Percentiles rank a stretch among this genome's conserved stretches.
Evolutionary conservation across 1,284 basidiomycete genomes (phyloP).

Genomic region (Austroboletus sp.): DNA sequence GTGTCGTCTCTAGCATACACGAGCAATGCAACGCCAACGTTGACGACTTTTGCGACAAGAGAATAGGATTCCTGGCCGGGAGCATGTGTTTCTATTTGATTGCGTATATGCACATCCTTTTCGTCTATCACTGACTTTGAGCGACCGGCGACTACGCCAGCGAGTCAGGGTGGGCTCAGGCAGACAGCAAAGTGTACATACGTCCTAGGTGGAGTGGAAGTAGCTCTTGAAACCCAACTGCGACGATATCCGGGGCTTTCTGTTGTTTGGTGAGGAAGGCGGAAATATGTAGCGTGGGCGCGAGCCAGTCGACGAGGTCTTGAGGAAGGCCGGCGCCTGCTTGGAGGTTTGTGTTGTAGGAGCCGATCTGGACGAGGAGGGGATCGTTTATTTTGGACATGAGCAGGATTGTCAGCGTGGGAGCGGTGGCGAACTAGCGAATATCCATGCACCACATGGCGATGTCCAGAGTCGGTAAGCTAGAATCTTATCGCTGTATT

Average conservation of each 20-base stretch:
- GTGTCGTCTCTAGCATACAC: slow-evolving; percentile 74
- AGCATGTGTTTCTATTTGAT: slow-evolving; percentile 62
- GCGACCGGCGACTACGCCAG: slow-evolving; percentile 51
- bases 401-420: neutral
- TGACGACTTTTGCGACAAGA: slow-evolving; percentile 66
- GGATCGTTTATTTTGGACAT: slow-evolving; percentile 28
- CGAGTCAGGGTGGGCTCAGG: slow-evolving; percentile 8
- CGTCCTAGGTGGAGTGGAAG: slow-evolving; percentile 76
- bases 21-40: slow-evolving; percentile 73
- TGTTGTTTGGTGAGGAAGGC: slow-evolving; percentile 55
- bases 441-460: too few species aligned
- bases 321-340: slow-evolving; percentile 65
- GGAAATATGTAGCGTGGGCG: slow-evolving; percentile 70
- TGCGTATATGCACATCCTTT: slow-evolving; percentile 56
- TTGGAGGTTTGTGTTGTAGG: slow-evolving; percentile 82
- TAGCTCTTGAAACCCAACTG: slow-evolving; percentile 85
- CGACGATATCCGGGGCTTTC: slow-evolving; percentile 73
- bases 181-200: slow-evolving; percentile 36
- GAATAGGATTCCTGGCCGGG: slow-evolving; percentile 64
- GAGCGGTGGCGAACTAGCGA: neutral
- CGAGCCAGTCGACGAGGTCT: slow-evolving; percentile 77
- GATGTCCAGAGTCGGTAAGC: too few species aligned
- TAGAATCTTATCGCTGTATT: too few species aligned
- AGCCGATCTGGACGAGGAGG: slow-evolving; percentile 71
- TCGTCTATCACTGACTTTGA: slow-evolving; percentile 57